Conservation (phyloP, 805 yeast species). For the Kurtzmaniella fragi region DNA sequence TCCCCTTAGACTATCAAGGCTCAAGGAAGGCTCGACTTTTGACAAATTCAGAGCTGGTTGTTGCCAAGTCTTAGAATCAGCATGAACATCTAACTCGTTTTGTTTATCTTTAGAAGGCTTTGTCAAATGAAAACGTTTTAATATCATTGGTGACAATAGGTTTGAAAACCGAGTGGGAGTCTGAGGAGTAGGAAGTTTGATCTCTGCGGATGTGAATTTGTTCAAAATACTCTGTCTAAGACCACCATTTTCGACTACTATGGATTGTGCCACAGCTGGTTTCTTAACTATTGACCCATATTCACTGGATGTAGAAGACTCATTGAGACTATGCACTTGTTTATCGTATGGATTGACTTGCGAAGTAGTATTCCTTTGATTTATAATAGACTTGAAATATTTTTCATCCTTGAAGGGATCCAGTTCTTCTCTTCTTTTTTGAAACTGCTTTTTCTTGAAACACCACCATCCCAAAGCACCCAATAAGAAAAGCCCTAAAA, state of each 20-base stretch:
- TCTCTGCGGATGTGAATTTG: not conserved
- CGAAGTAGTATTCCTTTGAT: too few species aligned
- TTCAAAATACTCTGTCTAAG: constrained; percentile 1
- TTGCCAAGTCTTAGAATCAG: not conserved
- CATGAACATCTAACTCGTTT: not conserved
- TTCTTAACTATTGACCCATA: too few species aligned
- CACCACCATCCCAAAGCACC: constrained; percentile 17
- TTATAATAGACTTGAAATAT: too few species aligned
- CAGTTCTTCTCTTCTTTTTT: constrained; percentile 1
- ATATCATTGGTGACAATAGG: constrained; percentile 2
- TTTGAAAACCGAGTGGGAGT: not conserved
- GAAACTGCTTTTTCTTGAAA: constrained; percentile 11
- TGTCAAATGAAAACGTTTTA: constrained; percentile 1
- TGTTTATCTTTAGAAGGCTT: constrained; percentile 1
- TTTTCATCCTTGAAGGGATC: not conserved
- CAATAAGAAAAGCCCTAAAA: constrained; percentile 17
- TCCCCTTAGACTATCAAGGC: not conserved
- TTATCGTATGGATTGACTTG: too few species aligned
- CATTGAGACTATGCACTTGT: too few species aligned
- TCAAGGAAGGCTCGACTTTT: not conserved
- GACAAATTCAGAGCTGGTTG: not conserved
- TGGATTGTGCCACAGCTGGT: not conserved
- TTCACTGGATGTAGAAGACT: too few species aligned
- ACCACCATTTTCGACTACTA: not conserved
- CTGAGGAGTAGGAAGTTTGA: constrained; percentile 1